Conservation (phyloP, 2,329 filamentous ascomycete genomes). For the Myriangium duriaei region DNA sequence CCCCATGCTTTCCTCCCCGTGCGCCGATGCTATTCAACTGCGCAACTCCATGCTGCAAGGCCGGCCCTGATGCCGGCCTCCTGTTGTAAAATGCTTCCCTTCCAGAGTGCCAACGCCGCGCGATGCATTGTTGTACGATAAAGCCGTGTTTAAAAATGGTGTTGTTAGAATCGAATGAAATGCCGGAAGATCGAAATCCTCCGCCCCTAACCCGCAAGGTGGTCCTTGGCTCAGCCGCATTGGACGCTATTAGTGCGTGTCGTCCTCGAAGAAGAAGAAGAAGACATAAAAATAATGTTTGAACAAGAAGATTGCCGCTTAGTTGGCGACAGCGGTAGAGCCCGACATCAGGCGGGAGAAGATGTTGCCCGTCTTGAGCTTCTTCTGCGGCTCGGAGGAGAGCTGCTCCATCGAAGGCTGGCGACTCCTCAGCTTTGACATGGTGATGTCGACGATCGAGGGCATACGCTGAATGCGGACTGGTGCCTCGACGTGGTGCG, state of each 20-base stretch:
- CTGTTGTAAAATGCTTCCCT: not conserved
- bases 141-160: not conserved
- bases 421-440: constrained; percentile 8
- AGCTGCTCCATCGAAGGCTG: constrained; percentile 18
- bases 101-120: not conserved
- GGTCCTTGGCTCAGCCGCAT: constrained; percentile 6
- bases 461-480: constrained; percentile 27
- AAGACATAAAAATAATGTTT: constrained; percentile 1
- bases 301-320: constrained; percentile 6
- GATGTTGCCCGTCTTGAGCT: constrained; percentile 24
- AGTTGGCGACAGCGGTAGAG: constrained; percentile 12
- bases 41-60: not conserved
- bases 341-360: constrained; percentile 26
- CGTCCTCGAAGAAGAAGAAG: constrained; percentile 3
- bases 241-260: constrained; percentile 9
- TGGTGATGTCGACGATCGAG: constrained; percentile 30
- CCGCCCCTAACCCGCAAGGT: not conserved
- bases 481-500: constrained; percentile 18
- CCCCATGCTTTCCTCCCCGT: not conserved
- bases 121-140: not conserved
- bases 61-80: too few relatives aligned
- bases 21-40: not conserved
- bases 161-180: not conserved
- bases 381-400: constrained; percentile 23
- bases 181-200: not conserved